A percentile compares a stretch with the other conserved stretches of the same genome.
Evolutionary conservation across 1,284 basidiomycete species (phyloP).

Genomic region (Trametes polyzona): DNA sequence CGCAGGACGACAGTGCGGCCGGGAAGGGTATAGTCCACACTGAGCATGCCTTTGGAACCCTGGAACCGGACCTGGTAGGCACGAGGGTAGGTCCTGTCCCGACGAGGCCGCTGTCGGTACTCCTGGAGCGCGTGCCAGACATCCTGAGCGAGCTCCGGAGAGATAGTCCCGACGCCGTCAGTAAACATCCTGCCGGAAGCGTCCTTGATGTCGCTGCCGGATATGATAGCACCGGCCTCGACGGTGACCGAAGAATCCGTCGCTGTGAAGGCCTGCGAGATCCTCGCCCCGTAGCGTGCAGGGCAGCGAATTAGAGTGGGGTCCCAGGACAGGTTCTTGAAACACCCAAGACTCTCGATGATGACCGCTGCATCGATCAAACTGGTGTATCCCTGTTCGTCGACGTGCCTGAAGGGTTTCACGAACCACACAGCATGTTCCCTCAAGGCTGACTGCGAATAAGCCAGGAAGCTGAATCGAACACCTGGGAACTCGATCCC

Average conservation of each 20-base stretch:
- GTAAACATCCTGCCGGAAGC: slow-evolving; percentile 52
- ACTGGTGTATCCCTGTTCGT: slow-evolving; percentile 28
- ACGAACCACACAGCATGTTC: slow-evolving; percentile 64
- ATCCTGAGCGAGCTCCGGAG: slow-evolving; percentile 53
- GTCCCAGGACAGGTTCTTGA: slow-evolving; percentile 50
- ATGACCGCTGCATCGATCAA: slow-evolving; percentile 50
- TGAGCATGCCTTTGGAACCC: slow-evolving; percentile 73
- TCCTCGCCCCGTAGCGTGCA: slow-evolving; percentile 70
- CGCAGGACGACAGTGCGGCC: slow-evolving; percentile 64
- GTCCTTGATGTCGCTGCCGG: slow-evolving; percentile 48
- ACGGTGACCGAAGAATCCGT: slow-evolving; percentile 63
- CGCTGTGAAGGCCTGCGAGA: slow-evolving; percentile 75
- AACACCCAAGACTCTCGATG: slow-evolving; percentile 56
- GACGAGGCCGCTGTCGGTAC: slow-evolving; percentile 41
- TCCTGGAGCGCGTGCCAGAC: slow-evolving; percentile 52
- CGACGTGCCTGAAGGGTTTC: slow-evolving; percentile 45
- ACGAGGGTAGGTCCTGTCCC: slow-evolving; percentile 43
- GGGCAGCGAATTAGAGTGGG: slow-evolving; percentile 57
- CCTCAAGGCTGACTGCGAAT: slow-evolving; percentile 57
- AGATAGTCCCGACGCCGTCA: slow-evolving; percentile 74
- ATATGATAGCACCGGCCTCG: slow-evolving; percentile 54
- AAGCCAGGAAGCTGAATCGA: slow-evolving; percentile 59
- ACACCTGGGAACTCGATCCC: slow-evolving; percentile 55
- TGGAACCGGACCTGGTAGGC: slow-evolving; percentile 64
- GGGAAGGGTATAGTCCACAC: slow-evolving; percentile 59